Percentiles rank a stretch among this genome's conserved stretches.
Evolutionary conservation across 305 asterid species (phyloP).

Genomic region (Fraxinus xanthoxyloides): DNA sequence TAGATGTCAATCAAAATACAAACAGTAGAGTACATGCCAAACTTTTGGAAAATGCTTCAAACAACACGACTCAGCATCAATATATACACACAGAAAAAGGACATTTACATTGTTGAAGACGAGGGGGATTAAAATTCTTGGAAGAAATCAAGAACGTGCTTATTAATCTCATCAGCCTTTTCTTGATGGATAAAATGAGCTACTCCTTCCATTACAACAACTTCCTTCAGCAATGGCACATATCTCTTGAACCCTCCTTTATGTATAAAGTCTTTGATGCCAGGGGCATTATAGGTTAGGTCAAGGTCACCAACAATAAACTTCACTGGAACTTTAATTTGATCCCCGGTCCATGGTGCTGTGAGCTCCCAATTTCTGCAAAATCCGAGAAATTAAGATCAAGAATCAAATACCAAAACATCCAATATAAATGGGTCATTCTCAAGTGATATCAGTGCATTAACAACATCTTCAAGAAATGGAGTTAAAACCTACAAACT

Average conservation of each 20-base stretch:
- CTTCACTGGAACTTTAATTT: neutral
- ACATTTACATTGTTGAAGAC: neutral
- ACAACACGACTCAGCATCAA: neutral
- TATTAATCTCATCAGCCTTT: conserved; percentile 24
- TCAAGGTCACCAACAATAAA: neutral
- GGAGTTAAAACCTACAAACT: neutral
- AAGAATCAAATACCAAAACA: neutral
- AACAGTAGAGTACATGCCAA: neutral
- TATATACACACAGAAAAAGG: conserved; percentile 13
- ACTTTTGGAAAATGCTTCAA: neutral
- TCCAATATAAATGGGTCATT: neutral
- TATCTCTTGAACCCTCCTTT: conserved; percentile 25
- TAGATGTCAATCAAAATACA: neutral
- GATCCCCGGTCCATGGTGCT: neutral
- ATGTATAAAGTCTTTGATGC: conserved; percentile 25
- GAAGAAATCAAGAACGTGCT: conserved; percentile 14
- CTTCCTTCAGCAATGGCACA: conserved; percentile 29
- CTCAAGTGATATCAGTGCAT: neutral
- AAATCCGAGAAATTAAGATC: neutral
- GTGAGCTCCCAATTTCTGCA: neutral
- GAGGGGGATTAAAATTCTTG: neutral
- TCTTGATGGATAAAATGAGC: conserved; percentile 18
- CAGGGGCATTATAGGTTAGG: neutral
- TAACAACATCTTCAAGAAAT: neutral
- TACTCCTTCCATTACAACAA: conserved; percentile 17